Evolutionary conservation across 164 flowering plant species (phyloP).

Genomic region (Vitis rotundifolia): DNA sequence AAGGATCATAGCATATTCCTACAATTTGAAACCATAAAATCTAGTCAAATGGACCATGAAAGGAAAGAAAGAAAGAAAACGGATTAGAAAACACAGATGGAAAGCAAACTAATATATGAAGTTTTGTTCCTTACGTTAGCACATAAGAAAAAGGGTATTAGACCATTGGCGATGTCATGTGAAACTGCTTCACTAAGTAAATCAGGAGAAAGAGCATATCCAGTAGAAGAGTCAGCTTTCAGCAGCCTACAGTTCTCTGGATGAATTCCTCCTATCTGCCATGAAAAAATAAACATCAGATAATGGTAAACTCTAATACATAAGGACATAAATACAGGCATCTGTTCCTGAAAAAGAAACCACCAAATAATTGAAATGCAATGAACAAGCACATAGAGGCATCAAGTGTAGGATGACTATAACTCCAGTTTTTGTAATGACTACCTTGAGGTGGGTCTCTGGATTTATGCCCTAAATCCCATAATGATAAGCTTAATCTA

Average conservation of each 20-base stretch:
- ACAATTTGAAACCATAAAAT: neutral
- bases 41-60: neutral
- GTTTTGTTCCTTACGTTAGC: conserved; percentile 62
- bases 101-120: conserved; percentile 1
- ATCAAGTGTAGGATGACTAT: too few species aligned
- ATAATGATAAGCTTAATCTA: too few species aligned
- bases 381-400: too few species aligned
- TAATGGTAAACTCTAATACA: neutral
- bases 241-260: conserved; percentile 68
- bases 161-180: conserved; percentile 58
- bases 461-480: too few species aligned
- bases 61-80: neutral
- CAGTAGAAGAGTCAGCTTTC: conserved; percentile 63
- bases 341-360: too few species aligned
- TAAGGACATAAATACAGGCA: too few species aligned
- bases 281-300: conserved; percentile 19
- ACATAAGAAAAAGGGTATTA: conserved; percentile 77
- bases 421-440: too few species aligned
- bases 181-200: conserved; percentile 52
- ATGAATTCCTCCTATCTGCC: conserved; percentile 83
- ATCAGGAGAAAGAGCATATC: conserved; percentile 74
- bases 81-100: neutral
- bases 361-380: too few species aligned
- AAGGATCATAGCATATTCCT: neutral
- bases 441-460: too few species aligned